These are phyloP conservation scores for Basipetospora chlamydospora DNA, from an alignment of 2,329 filamentous ascomycete species.

Conservation along the genomic window DNA sequence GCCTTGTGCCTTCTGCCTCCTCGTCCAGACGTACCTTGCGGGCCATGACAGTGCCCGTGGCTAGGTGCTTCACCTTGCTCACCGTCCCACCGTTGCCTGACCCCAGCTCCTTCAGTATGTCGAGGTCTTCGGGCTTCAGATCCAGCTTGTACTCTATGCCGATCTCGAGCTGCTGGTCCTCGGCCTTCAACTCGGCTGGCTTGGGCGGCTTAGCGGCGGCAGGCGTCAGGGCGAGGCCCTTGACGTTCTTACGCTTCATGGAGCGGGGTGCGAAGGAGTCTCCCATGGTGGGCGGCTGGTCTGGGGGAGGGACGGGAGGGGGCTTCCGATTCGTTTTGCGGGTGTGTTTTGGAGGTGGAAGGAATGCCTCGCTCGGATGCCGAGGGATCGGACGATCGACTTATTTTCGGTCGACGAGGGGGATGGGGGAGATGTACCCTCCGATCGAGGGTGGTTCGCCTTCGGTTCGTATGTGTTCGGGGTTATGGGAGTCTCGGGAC, in stretches of 20 bases:
- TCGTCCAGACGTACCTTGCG: conserved; percentile 63
- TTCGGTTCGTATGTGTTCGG: too few relatives aligned
- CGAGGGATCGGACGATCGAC: too few relatives aligned
- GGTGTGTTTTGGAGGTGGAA: too few relatives aligned
- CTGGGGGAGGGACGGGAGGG: not conserved
- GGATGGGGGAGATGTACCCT: too few relatives aligned
- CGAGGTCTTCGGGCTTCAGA: conserved; percentile 77
- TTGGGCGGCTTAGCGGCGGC: conserved; percentile 57
- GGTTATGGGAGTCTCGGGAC: too few relatives aligned
- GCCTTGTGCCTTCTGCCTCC: too few relatives aligned
- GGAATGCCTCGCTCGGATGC: too few relatives aligned
- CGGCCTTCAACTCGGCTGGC: conserved; percentile 57
- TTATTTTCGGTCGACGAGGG: too few relatives aligned
- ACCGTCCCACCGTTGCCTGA: conserved; percentile 96
- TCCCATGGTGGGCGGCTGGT: conserved; percentile 31
- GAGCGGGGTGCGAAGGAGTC: conserved; percentile 55
- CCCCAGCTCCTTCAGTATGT: conserved; percentile 86
- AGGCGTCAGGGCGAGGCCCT: conserved; percentile 78
- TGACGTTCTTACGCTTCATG: conserved; percentile 98
- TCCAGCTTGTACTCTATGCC: conserved; percentile 95
- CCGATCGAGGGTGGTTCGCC: too few relatives aligned
- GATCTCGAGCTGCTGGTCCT: conserved; percentile 63
- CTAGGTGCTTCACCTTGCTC: conserved; percentile 91
- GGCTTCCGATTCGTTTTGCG: not conserved
- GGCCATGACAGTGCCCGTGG: conserved; percentile 92